Percentiles rank a stretch among this genome's conserved stretches.
Conservation (phyloP, 371 early-diverging fungal species). For the Homolaphlyctis polyrhiza region DNA sequence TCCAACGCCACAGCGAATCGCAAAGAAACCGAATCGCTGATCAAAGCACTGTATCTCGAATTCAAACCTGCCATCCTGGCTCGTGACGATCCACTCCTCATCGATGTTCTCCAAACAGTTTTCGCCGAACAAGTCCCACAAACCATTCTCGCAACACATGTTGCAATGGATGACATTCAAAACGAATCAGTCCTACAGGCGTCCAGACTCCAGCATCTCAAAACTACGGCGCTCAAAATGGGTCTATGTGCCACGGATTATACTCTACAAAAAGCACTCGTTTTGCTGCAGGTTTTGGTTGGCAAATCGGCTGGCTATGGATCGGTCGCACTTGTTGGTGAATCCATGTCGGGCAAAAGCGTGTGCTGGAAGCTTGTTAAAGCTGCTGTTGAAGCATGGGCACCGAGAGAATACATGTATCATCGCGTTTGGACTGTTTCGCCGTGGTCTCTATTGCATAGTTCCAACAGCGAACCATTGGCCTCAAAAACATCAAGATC, state of each 20-base stretch:
- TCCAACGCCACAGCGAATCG: background rate
- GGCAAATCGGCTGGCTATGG: background rate
- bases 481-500: too few species aligned
- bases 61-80: background rate
- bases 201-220: background rate
- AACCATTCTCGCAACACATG: background rate
- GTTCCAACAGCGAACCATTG: too few species aligned
- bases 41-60: background rate
- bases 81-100: background rate
- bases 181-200: constrained; percentile 3
- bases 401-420: background rate
- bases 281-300: constrained; percentile 15
- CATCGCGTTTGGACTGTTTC: background rate
- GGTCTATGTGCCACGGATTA: constrained; percentile 3
- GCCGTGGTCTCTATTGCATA: too few species aligned
- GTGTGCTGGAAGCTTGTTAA: constrained; percentile 8
- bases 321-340: constrained; percentile 20
- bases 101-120: constrained; percentile 2
- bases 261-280: constrained; percentile 11
- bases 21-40: background rate
- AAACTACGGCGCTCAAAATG: background rate
- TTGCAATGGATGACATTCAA: constrained; percentile 10
- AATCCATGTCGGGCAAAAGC: constrained; percentile 20
- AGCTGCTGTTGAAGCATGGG: background rate
- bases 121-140: constrained; percentile 10